Evolutionary conservation across 1,139 yeast genomes (phyloP).

Genomic region (Candida sp.): DNA sequence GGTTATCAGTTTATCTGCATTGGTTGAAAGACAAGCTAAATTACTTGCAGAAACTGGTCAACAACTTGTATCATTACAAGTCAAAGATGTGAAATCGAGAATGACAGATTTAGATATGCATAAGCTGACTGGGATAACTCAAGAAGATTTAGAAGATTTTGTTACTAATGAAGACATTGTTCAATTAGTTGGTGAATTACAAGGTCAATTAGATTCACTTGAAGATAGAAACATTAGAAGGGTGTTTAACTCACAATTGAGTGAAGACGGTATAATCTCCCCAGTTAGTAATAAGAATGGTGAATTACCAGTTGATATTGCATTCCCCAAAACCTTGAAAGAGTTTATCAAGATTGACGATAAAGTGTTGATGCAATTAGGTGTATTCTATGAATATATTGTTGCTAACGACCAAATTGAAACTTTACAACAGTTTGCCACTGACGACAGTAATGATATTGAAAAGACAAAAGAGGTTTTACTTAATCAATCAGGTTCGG

Average conservation of each 20-base stretch:
- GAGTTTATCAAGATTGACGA: slow-evolving; percentile 49
- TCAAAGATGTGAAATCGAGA: slow-evolving; percentile 41
- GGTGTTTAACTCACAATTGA: slow-evolving; percentile 37
- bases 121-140: slow-evolving; percentile 6
- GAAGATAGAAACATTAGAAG: slow-evolving; percentile 68
- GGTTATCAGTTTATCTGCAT: slow-evolving; percentile 1
- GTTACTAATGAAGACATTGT: slow-evolving; percentile 82
- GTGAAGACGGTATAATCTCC: slow-evolving; percentile 12
- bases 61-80: slow-evolving; percentile 67
- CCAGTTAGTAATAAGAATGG: slow-evolving; percentile 67
- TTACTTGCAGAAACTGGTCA: slow-evolving; percentile 64
- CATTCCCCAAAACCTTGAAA: slow-evolving; percentile 59
- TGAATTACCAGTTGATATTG: slow-evolving; percentile 49
- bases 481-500: slow-evolving; percentile 13
- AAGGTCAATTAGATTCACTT: slow-evolving; percentile 72
- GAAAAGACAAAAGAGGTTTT: slow-evolving; percentile 28
- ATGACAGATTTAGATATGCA: slow-evolving; percentile 28
- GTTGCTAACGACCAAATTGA: slow-evolving; percentile 49
- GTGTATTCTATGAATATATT: slow-evolving; percentile 68
- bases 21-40: slow-evolving; percentile 47
- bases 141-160: slow-evolving; percentile 54
- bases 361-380: slow-evolving; percentile 46
- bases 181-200: slow-evolving; percentile 83
- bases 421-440: slow-evolving; percentile 42
- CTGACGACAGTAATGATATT: slow-evolving; percentile 32